These are phyloP conservation scores for Chenopodium suecicum DNA, from an alignment of 148 eudicot species.

Conservation along the genomic window DNA sequence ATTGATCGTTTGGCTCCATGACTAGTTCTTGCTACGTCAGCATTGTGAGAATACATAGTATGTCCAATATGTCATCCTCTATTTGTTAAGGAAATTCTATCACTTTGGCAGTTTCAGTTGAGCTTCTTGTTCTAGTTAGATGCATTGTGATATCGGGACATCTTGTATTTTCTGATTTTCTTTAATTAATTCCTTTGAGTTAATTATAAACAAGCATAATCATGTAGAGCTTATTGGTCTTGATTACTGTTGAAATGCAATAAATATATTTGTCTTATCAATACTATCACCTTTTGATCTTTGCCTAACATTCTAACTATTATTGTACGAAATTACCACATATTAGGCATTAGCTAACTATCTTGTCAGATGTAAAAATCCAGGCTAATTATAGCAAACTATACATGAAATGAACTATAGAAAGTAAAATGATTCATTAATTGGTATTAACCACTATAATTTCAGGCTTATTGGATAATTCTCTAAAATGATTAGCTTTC, in stretches of 20 bases:
- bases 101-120: background rate
- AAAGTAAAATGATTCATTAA: background rate
- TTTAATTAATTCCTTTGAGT: background rate
- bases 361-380: background rate
- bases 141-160: background rate
- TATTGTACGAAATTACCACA: background rate
- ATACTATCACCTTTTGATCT: background rate
- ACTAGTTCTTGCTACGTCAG: slow-evolving; percentile 46
- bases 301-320: background rate
- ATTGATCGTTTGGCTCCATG: slow-evolving; percentile 82
- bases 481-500: background rate
- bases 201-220: slow-evolving; percentile 9
- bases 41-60: slow-evolving; percentile 34
- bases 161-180: slow-evolving; percentile 4
- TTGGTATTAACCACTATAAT: background rate
- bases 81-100: background rate
- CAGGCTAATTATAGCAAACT: background rate
- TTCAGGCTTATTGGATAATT: background rate
- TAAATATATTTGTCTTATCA: background rate
- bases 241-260: background rate
- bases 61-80: slow-evolving; percentile 12
- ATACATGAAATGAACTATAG: background rate
- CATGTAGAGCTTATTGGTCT: background rate
- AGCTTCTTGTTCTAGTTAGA: background rate
- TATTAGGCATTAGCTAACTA: background rate